These are phyloP conservation scores for Fusarium globosum DNA, from an alignment of 2,329 filamentous ascomycete species.

Conservation along the genomic window DNA sequence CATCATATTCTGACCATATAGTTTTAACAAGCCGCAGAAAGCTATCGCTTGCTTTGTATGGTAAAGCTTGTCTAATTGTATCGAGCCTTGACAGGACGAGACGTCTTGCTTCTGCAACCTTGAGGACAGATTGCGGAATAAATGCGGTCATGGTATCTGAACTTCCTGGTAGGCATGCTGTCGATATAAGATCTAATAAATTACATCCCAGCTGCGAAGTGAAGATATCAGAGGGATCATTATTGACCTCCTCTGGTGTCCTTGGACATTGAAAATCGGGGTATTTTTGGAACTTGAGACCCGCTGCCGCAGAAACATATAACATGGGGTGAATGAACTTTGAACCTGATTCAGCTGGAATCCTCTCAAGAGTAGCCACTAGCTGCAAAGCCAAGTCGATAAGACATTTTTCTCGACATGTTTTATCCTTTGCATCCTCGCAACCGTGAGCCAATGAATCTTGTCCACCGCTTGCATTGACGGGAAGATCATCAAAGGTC, in stretches of 20 bases:
- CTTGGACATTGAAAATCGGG: background rate
- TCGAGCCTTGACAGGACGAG: background rate
- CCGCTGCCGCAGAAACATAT: background rate
- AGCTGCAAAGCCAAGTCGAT: background rate
- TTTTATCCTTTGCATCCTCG: background rate
- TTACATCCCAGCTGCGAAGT: background rate
- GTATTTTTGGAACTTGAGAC: background rate
- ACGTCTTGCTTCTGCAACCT: background rate
- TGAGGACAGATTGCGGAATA: background rate
- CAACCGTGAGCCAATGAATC: background rate
- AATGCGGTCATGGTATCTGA: background rate
- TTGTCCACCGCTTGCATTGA: background rate
- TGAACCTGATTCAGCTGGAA: background rate
- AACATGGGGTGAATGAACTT: background rate
- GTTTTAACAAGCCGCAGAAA: background rate
- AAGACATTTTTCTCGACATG: accelerated
- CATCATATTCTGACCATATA: background rate
- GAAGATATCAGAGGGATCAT: background rate
- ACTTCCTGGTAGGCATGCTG: background rate
- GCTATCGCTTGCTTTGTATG: background rate
- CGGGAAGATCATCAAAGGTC: background rate
- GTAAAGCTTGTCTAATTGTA: background rate
- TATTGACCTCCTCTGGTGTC: background rate
- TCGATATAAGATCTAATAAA: background rate
- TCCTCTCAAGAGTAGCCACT: background rate